These are phyloP conservation scores for Hypocrella siamensis DNA, from an alignment of 2,329 filamentous ascomycete genomes.

Conservation along the genomic window DNA sequence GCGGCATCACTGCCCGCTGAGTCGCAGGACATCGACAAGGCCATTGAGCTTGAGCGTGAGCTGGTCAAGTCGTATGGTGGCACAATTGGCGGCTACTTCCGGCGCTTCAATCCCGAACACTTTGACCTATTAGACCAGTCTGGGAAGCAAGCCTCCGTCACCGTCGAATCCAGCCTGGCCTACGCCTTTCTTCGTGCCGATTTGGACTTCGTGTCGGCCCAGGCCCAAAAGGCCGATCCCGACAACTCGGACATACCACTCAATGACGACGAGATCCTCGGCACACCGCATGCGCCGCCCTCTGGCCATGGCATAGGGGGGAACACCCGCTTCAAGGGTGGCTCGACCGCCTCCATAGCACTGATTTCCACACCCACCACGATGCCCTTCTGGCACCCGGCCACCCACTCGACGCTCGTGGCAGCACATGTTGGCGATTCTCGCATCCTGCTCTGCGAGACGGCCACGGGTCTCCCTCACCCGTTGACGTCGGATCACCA, in stretches of 20 bases:
- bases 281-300: constrained; percentile 37
- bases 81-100: constrained; percentile 86
- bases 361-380: constrained; percentile 86
- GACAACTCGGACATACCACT: constrained; percentile 66
- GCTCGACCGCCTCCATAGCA: constrained; percentile 79
- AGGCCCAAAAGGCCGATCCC: constrained; percentile 65
- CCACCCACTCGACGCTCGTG: constrained; percentile 66
- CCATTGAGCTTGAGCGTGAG: constrained; percentile 51
- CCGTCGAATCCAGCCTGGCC: constrained; percentile 63
- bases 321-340: constrained; percentile 69
- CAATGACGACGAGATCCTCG: constrained; percentile 73
- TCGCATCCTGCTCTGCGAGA: constrained; percentile 77
- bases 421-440: constrained; percentile 91
- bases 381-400: constrained; percentile 89
- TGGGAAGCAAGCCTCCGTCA: constrained; percentile 26
- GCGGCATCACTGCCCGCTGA: constrained; percentile 30
- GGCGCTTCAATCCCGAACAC: constrained; percentile 69
- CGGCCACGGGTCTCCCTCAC: constrained; percentile 61
- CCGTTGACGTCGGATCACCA: constrained; percentile 87
- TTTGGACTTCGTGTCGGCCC: constrained; percentile 82
- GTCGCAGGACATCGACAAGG: constrained; percentile 40
- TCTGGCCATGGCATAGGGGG: constrained; percentile 55
- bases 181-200: constrained; percentile 93
- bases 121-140: constrained; percentile 35
- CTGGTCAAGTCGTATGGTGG: constrained; percentile 66